These are phyloP conservation scores for Hypomyces rosellus DNA, from an alignment of 2,329 filamentous ascomycete species.

Conservation along the genomic window DNA sequence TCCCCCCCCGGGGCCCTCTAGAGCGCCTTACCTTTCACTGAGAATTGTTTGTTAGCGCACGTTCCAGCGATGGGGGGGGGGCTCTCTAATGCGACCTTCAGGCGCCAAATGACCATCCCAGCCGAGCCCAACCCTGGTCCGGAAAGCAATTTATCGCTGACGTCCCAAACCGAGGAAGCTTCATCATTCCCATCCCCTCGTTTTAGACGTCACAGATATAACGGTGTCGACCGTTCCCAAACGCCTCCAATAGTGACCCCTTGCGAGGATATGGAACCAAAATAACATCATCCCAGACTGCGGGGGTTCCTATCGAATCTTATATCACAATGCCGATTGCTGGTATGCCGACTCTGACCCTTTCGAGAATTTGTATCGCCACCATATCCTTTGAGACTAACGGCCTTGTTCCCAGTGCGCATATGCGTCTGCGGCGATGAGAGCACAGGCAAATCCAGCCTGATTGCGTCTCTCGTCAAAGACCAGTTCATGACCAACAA, in stretches of 20 bases:
- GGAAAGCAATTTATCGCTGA: no score
- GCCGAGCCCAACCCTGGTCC: no score
- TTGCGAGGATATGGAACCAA: conserved; percentile 15
- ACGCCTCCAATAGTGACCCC: conserved; percentile 2
- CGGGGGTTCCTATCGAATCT: conserved; percentile 2
- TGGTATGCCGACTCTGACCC: conserved; percentile 2
- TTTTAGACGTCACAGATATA: no score
- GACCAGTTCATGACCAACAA: conserved; percentile 94
- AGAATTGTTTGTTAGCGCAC: no score
- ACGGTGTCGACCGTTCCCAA: not conserved
- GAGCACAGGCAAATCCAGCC: conserved; percentile 85
- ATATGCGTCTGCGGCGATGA: conserved; percentile 97
- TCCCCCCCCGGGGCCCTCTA: no score
- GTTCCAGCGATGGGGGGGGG: no score
- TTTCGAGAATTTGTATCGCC: not conserved
- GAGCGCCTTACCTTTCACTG: no score
- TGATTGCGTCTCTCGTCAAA: conserved; percentile 93
- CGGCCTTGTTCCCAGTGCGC: conserved; percentile 49
- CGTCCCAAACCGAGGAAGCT: no score
- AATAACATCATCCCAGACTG: conserved; percentile 7
- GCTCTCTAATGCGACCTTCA: no score
- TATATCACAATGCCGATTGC: conserved; percentile 21
- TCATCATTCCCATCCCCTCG: no score
- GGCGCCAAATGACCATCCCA: no score
- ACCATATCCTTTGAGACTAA: not conserved